phyloP scores from a whole-genome alignment of 169 alveolate species.

The Plasmodium falciparum region DNA sequence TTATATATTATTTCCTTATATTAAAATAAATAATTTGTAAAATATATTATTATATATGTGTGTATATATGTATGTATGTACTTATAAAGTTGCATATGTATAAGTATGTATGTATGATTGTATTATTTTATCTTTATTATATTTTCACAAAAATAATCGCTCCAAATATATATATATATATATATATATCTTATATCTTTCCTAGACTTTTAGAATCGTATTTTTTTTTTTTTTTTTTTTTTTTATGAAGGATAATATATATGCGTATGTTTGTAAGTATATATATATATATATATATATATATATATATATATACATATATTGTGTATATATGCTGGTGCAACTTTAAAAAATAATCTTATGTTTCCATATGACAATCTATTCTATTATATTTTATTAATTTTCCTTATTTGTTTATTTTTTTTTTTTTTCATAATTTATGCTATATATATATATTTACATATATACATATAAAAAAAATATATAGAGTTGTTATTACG shows the following conservation, averaged over 20 bases:
- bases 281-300: too few species aligned
- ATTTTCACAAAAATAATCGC: background rate
- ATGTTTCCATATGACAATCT: constrained; percentile 10
- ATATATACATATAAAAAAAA: too few species aligned
- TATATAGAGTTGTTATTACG: constrained; percentile 25
- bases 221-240: constrained; percentile 35
- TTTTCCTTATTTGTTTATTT: background rate
- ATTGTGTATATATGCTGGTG: constrained; percentile 8
- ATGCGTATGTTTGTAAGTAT: background rate
- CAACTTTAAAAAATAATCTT: constrained; percentile 15
- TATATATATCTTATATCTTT: background rate
- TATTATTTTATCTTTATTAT: constrained; percentile 2
- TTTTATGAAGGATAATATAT: background rate
- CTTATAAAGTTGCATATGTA: constrained; percentile 4
- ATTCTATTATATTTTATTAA: constrained; percentile 13
- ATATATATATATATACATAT: too few species aligned
- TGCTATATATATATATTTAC: background rate
- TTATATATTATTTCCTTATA: too few species aligned
- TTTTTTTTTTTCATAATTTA: constrained; percentile 22
- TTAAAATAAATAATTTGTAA: background rate
- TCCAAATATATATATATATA: too few species aligned
- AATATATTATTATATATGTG: constrained; percentile 7
- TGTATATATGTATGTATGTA: constrained; percentile 1
- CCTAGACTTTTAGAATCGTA: constrained; percentile 12
- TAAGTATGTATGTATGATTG: background rate